A percentile compares a stretch with the other conserved stretches of the same genome.
Conservation (phyloP, 352 stramenopile species). For the Pythium aristosporum region DNA sequence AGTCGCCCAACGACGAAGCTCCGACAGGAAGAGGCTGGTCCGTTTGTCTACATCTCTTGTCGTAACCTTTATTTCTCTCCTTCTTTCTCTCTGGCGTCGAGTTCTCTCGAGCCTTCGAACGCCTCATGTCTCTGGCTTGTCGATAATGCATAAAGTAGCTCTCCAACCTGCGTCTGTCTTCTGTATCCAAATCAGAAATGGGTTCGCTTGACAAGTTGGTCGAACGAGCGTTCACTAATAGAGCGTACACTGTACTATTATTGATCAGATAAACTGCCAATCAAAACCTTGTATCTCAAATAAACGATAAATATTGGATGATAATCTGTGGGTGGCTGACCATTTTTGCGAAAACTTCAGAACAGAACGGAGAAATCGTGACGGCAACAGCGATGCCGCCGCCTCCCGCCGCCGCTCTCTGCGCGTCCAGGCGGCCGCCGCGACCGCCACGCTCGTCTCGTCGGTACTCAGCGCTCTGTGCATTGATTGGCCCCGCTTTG, state of each 20-base stretch:
- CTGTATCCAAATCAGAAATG: slow-evolving; percentile 8
- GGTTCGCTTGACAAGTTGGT: background rate
- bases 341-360: background rate
- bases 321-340: background rate
- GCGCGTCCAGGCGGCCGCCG: background rate
- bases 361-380: background rate
- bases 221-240: background rate
- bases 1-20: too few relatives aligned
- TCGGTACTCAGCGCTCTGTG: background rate
- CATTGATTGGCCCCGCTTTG: background rate
- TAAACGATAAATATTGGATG: background rate
- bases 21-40: too few relatives aligned
- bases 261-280: background rate
- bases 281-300: background rate
- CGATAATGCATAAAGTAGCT: background rate
- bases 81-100: background rate
- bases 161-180: background rate
- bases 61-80: background rate
- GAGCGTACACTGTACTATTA: background rate
- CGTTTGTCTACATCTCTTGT: too few relatives aligned
- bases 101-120: background rate
- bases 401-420: background rate
- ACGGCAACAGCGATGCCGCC: background rate
- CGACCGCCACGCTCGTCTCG: background rate
- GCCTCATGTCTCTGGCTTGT: background rate